These are phyloP conservation scores for Pythium angustatum DNA, from an alignment of 352 stramenopile genomes.

Conservation along the genomic window DNA sequence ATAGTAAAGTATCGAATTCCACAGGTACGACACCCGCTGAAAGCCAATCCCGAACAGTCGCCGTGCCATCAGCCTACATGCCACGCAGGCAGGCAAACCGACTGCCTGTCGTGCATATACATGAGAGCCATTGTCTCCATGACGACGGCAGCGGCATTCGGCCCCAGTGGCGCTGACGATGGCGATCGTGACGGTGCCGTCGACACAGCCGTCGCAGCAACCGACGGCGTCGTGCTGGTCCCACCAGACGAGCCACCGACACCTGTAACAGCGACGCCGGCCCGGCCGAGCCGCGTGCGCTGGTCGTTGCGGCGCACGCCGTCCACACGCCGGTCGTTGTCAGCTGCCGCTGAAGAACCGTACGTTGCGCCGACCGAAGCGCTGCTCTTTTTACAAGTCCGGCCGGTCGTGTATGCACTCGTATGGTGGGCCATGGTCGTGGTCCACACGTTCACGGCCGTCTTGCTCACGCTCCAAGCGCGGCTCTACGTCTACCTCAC, in stretches of 20 bases:
- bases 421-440: slow-evolving; percentile 28
- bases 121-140: not conserved
- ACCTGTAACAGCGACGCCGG: not conserved
- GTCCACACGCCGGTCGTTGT: too few species aligned
- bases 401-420: slow-evolving; percentile 17
- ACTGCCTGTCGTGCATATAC: too few species aligned
- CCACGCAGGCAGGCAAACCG: too few species aligned
- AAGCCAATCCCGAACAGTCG: slow-evolving; percentile 12
- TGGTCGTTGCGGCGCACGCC: slow-evolving; percentile 5
- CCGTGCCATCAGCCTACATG: too few species aligned
- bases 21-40: slow-evolving; percentile 1
- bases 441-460: slow-evolving; percentile 25
- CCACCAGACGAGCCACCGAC: too few species aligned
- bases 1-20: not conserved
- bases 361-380: slow-evolving; percentile 23
- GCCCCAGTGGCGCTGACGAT: too few species aligned
- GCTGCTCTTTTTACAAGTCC: slow-evolving; percentile 28
- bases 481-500: slow-evolving; percentile 33
- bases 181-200: not conserved
- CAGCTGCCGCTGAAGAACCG: too few species aligned
- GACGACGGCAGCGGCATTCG: too few species aligned
- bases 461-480: slow-evolving; percentile 23
- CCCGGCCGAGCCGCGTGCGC: not conserved
- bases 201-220: not conserved
- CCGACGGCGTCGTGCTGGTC: not conserved